phyloP scores from a whole-genome alignment of 306 rosid species.

The Urtica urens region DNA sequence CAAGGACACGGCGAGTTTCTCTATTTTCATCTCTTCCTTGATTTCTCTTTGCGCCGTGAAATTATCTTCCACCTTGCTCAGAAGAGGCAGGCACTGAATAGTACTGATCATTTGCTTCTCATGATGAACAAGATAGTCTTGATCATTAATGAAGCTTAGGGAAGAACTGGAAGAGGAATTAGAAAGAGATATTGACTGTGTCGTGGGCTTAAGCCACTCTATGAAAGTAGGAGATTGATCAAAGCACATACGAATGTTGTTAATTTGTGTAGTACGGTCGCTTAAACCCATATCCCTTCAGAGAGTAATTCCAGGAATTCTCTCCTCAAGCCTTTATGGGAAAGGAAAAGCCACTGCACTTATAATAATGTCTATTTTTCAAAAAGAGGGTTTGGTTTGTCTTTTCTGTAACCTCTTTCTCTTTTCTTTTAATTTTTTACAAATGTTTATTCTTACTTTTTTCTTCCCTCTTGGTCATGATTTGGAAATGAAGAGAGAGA shows the following conservation, averaged over 20 bases:
- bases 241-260: conserved; percentile 29
- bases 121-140: conserved; percentile 10
- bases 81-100: conserved; percentile 61
- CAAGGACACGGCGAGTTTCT: conserved; percentile 55
- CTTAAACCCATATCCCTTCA: conserved; percentile 47
- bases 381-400: conserved; percentile 47
- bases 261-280: no score
- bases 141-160: not conserved
- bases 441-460: conserved; percentile 15
- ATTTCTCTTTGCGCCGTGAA: conserved; percentile 24
- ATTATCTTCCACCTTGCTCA: conserved; percentile 25
- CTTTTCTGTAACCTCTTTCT: conserved; percentile 20
- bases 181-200: conserved; percentile 18
- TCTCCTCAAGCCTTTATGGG: conserved; percentile 34
- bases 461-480: conserved; percentile 32
- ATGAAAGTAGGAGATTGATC: conserved; percentile 76
- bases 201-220: conserved; percentile 85
- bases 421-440: conserved; percentile 15
- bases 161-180: conserved; percentile 14
- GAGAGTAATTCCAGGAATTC: conserved; percentile 28
- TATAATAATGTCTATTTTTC: conserved; percentile 19
- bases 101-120: conserved; percentile 13
- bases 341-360: conserved; percentile 21
- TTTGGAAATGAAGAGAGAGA: conserved; percentile 39
- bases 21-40: conserved; percentile 40